Conservation (phyloP, 306 rosid genomes). For the Cucumis sativus region DNA sequence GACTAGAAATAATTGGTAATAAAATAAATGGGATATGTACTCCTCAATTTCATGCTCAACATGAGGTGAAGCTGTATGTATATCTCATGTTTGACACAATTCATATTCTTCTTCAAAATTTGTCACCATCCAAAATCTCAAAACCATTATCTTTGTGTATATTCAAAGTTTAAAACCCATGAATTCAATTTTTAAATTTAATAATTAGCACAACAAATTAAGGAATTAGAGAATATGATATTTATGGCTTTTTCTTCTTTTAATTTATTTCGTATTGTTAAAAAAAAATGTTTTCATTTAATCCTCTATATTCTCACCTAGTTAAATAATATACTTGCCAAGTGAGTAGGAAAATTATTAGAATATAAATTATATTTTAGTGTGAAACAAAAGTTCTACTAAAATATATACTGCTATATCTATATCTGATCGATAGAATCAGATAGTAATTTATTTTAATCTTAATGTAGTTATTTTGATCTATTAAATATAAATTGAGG, state of each 20-base stretch:
- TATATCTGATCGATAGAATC: too few species aligned
- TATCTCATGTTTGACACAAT: not conserved
- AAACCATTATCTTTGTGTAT: not conserved
- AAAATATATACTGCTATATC: too few species aligned
- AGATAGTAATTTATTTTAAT: too few species aligned
- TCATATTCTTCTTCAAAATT: not conserved
- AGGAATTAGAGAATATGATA: not conserved
- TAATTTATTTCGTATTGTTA: too few species aligned
- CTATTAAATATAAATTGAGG: too few species aligned
- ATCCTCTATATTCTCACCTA: not conserved
- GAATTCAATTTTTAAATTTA: not conserved
- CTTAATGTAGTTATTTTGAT: too few species aligned
- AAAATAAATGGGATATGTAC: not conserved
- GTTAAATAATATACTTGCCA: too few species aligned
- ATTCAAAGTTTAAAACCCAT: not conserved
- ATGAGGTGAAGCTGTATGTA: not conserved
- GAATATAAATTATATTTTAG: too few species aligned
- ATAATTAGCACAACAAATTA: not conserved
- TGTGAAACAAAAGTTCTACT: too few species aligned
- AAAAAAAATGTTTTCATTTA: too few species aligned
- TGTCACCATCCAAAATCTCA: not conserved
- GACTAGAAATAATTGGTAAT: not conserved
- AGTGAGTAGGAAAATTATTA: too few species aligned
- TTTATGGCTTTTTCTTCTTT: too few species aligned
- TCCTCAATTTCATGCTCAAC: not conserved